A percentile compares a stretch with the other conserved stretches of the same genome.
These are phyloP conservation scores for Sphaceloma murrayae DNA, from an alignment of 2,329 filamentous ascomycete species.

Conservation along the genomic window DNA sequence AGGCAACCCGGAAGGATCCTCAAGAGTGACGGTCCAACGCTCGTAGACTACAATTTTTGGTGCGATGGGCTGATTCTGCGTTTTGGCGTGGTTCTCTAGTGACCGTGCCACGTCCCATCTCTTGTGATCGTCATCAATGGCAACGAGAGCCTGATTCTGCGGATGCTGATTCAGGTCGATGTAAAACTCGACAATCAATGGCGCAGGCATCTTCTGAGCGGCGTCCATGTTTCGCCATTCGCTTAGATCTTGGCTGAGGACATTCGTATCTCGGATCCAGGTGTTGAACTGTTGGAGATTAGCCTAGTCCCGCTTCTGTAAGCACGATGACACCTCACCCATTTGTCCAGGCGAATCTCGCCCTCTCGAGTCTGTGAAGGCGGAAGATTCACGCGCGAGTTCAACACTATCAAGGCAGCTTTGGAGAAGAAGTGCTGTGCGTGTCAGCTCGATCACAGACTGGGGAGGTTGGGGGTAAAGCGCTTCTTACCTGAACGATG, in stretches of 20 bases:
- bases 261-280: constrained; percentile 84
- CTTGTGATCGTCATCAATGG: constrained; percentile 81
- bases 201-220: constrained; percentile 65
- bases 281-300: constrained; percentile 69
- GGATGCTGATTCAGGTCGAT: constrained; percentile 64
- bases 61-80: constrained; percentile 40
- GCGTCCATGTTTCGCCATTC: constrained; percentile 75
- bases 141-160: constrained; percentile 75
- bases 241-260: constrained; percentile 69
- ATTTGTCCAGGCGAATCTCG: constrained; percentile 68
- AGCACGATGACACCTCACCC: constrained; percentile 48
- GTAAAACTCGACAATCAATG: constrained; percentile 72
- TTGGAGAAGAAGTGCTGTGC: constrained; percentile 82
- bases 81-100: constrained; percentile 42
- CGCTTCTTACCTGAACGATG: constrained; percentile 66
- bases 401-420: constrained; percentile 71
- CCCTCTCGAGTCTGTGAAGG: constrained; percentile 47
- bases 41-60: constrained; percentile 73
- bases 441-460: constrained; percentile 19
- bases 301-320: constrained; percentile 3
- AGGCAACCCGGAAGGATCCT: constrained; percentile 49
- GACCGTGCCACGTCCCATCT: constrained; percentile 86
- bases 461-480: constrained; percentile 19
- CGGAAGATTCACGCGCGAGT: constrained; percentile 65
- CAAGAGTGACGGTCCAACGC: constrained; percentile 80